phyloP scores from a whole-genome alignment of 2,329 filamentous ascomycete genomes.

The Lasiodiplodia sp. region DNA sequence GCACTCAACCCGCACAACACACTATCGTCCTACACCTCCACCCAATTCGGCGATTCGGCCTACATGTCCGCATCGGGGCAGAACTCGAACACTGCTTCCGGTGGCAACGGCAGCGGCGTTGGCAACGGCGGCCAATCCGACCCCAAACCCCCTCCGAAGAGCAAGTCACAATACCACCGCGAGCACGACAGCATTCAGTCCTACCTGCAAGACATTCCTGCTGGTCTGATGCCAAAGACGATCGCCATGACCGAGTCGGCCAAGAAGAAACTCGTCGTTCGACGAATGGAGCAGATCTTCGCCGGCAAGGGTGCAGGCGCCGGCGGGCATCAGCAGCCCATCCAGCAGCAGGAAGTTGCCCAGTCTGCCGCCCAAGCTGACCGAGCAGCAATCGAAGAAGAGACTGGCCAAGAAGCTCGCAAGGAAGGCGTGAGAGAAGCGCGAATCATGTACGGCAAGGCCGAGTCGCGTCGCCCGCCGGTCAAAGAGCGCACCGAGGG shows the following conservation, averaged over 20 bases:
- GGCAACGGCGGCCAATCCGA: constrained; percentile 31
- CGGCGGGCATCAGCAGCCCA: constrained; percentile 55
- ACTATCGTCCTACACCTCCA: constrained; percentile 56
- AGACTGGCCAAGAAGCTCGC: constrained; percentile 43
- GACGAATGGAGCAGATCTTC: constrained; percentile 80
- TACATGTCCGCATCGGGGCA: constrained; percentile 61
- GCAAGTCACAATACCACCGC: neutral
- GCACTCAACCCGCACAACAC: constrained; percentile 53
- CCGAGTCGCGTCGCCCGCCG: neutral
- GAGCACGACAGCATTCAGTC: constrained; percentile 66
- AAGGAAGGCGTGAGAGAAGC: constrained; percentile 56
- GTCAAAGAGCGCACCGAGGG: neutral
- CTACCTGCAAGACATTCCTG: constrained; percentile 76
- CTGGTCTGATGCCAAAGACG: constrained; percentile 69
- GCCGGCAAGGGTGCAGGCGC: constrained; percentile 68
- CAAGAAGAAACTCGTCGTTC: constrained; percentile 79
- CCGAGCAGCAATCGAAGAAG: constrained; percentile 47
- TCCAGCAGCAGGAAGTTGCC: constrained; percentile 66
- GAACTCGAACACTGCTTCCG: constrained; percentile 47
- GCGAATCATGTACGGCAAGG: constrained; percentile 48
- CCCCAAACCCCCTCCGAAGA: constrained; percentile 6
- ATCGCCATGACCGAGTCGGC: constrained; percentile 72
- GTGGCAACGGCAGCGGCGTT: constrained; percentile 40
- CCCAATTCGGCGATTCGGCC: constrained; percentile 64
- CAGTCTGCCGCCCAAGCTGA: constrained; percentile 60